phyloP scores from a whole-genome alignment of 1,284 basidiomycete species.

The Ceratobasidium sp. region DNA sequence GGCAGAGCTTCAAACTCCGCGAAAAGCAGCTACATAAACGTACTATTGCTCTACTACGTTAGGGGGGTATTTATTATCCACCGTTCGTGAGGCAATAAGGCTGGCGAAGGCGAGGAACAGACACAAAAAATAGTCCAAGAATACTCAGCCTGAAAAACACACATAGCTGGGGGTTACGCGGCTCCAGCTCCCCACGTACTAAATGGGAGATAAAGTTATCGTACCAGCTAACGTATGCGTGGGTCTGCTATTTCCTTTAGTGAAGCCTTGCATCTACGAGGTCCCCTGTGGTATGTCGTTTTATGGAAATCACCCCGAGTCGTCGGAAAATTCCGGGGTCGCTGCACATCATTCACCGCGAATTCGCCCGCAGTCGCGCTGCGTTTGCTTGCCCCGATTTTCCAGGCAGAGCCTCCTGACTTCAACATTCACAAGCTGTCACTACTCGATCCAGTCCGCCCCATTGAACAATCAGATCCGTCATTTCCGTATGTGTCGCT shows the following conservation, averaged over 20 bases:
- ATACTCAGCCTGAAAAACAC: too few relatives aligned
- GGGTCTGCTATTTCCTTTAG: too few relatives aligned
- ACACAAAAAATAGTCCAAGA: too few relatives aligned
- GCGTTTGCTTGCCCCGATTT: not conserved
- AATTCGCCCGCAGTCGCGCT: not conserved
- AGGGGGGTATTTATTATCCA: not conserved
- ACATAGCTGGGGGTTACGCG: not conserved
- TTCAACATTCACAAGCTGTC: too few relatives aligned
- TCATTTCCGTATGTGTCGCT: too few relatives aligned
- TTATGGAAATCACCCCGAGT: not conserved
- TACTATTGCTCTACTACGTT: not conserved
- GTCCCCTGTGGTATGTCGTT: not conserved
- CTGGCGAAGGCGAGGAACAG: not conserved
- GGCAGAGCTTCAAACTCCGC: not conserved
- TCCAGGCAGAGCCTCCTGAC: too few relatives aligned
- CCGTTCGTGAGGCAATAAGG: not conserved
- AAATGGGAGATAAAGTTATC: not conserved
- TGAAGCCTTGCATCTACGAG: not conserved
- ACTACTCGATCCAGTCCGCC: too few relatives aligned
- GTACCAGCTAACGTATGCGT: too few relatives aligned
- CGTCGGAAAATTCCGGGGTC: not conserved
- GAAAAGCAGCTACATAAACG: not conserved
- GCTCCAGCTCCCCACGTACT: not conserved
- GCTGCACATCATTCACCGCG: not conserved
- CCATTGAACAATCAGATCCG: too few relatives aligned